Evolutionary conservation across 495 filamentous ascomycete species (phyloP), one percentile per base, ranked within the genome.

Genomic region (Penicillium atrosanguineum): DNA sequence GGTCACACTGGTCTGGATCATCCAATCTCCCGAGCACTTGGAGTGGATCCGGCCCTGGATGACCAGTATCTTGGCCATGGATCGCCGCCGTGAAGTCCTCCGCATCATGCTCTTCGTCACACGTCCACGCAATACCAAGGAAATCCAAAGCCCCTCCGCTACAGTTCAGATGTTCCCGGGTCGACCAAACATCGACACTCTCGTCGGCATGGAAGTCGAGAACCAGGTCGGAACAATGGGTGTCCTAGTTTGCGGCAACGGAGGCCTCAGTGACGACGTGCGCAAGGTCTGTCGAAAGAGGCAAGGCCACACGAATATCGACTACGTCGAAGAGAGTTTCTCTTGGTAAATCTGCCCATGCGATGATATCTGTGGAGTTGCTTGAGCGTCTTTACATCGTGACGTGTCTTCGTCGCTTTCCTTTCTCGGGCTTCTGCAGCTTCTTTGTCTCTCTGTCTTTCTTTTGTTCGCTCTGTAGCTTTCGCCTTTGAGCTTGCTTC

Each of bases 1-100:
- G 34, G 72, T 97, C 37, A 85, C 83, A 1, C 83, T 98, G 26
- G 83, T 96, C 53, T 97, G 94, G 94, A 85, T 95, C 60, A 86
- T 97, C 52, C 89, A 91, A 53, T 88, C 91, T 38, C 84, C 84
- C 12, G 90, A 95, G 50, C 83, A 92, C 54, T 77, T 96, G 11
- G 90, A 95, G 69, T 98, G 94, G 94, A 89, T 91, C 59, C 80
- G 88, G 7, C 87, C 89, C 14, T 97, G 89, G 89, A 95, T 98
- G 88, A 91, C 91, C 52, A 78, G 79, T 56, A 87, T 97, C 48
- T 75, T 97, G 51, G 78, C 78, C 38, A 85, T 96, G 85, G 84
- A 88, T 8, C 75, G 82, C 41, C 84, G 91, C 3, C 77, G 87
- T 20, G 88, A 93, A 15, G 74, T 95, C 3, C 82, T 97, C 42